Percentiles rank a stretch among this genome's conserved stretches.
Evolutionary conservation across 1,284 basidiomycete genomes (phyloP).

Genomic region (Chondrostereum purpureum): DNA sequence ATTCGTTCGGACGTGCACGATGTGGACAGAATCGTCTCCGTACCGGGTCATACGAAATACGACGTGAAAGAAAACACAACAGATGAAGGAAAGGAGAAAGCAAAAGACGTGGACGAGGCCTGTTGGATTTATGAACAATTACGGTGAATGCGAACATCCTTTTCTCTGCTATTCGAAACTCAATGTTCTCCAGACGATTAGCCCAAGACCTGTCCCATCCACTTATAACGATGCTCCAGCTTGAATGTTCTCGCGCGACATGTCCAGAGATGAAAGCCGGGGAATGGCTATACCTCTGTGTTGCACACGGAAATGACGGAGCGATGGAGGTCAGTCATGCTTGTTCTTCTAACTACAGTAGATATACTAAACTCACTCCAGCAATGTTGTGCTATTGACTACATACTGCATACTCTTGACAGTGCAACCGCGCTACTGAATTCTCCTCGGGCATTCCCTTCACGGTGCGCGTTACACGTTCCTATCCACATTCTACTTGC

Average conservation of each 20-base stretch:
- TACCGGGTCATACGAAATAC: slow-evolving; percentile 52
- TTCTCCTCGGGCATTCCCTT: slow-evolving; percentile 88
- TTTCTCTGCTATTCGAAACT: slow-evolving; percentile 5
- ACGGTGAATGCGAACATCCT: slow-evolving; percentile 46
- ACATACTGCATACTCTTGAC: slow-evolving; percentile 92
- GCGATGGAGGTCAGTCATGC: slow-evolving; percentile 60
- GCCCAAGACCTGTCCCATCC: slow-evolving; percentile 90
- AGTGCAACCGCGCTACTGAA: slow-evolving; percentile 91
- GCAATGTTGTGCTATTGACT: slow-evolving; percentile 97
- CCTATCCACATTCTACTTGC: too few relatives aligned
- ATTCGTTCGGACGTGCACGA: slow-evolving; percentile 85
- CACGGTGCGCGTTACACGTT: slow-evolving; percentile 48
- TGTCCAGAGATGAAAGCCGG: slow-evolving; percentile 98
- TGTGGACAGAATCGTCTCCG: slow-evolving; percentile 72
- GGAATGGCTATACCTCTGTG: slow-evolving; percentile 95
- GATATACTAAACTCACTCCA: slow-evolving; percentile 20
- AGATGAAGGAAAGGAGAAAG: slow-evolving; percentile 36
- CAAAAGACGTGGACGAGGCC: slow-evolving; percentile 63
- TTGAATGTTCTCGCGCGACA: slow-evolving; percentile 74
- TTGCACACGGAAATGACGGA: slow-evolving; percentile 80
- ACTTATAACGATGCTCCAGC: slow-evolving; percentile 80
- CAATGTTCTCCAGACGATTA: slow-evolving; percentile 56
- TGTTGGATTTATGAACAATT: slow-evolving; percentile 97
- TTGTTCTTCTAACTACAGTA: slow-evolving; percentile 11
- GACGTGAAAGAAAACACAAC: slow-evolving; percentile 21